phyloP scores from a whole-genome alignment of 768 basidiomycete species.

The Russula dissimulans region DNA sequence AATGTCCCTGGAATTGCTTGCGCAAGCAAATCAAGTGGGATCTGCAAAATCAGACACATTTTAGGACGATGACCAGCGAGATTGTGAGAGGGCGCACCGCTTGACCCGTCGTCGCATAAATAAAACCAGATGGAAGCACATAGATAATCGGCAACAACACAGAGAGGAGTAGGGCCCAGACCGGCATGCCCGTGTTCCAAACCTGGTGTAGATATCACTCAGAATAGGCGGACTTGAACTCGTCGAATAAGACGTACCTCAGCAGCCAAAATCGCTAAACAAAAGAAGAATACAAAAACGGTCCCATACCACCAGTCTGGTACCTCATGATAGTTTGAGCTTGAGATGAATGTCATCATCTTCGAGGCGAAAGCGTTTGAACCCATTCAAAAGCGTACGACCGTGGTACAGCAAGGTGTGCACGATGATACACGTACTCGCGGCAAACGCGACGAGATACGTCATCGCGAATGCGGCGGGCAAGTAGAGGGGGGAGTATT shows the following conservation, averaged over 20 bases:
- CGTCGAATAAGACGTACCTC: slow-evolving; percentile 38
- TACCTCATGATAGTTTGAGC: slow-evolving; percentile 87
- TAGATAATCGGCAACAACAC: slow-evolving; percentile 68
- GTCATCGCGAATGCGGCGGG: slow-evolving; percentile 85
- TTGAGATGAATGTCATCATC: slow-evolving; percentile 93
- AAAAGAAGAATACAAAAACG: slow-evolving; percentile 59
- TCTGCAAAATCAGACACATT: slow-evolving; percentile 33
- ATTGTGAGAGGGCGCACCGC: slow-evolving; percentile 36
- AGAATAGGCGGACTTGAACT: background rate
- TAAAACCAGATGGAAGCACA: slow-evolving; percentile 82
- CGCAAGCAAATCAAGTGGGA: slow-evolving; percentile 78
- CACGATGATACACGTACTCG: slow-evolving; percentile 77
- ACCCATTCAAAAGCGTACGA: slow-evolving; percentile 55
- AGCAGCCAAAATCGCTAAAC: slow-evolving; percentile 60
- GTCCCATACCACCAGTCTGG: slow-evolving; percentile 67
- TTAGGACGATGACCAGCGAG: background rate
- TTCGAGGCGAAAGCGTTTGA: slow-evolving; percentile 67
- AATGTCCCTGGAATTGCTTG: slow-evolving; percentile 88
- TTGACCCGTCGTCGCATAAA: slow-evolving; percentile 88
- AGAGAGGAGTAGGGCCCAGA: slow-evolving; percentile 74
- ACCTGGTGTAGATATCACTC: slow-evolving; percentile 34
- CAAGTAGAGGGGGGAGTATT: slow-evolving; percentile 86
- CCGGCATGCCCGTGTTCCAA: slow-evolving; percentile 77
- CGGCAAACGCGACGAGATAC: slow-evolving; percentile 78
- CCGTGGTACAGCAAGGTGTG: slow-evolving; percentile 91